Conservation (phyloP, 805 yeast genomes). For the Wickerhamiella azymoides region DNA sequence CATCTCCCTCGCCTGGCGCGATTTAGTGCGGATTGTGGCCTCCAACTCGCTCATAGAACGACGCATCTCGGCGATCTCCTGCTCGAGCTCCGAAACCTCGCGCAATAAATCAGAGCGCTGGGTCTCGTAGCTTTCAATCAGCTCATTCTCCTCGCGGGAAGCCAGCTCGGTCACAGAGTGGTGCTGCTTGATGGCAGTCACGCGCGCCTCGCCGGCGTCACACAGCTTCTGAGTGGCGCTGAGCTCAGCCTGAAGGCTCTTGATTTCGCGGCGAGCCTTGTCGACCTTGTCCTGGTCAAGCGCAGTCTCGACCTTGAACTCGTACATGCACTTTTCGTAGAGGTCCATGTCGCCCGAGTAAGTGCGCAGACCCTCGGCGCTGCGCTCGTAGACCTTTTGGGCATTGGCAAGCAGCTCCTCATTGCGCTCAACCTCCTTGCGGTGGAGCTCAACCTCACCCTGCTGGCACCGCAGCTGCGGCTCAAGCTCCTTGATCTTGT, state of each 20-base stretch:
- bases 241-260: conserved; percentile 8
- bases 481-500: background rate
- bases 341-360: conserved; percentile 3
- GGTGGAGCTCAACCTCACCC: conserved; percentile 12
- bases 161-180: background rate
- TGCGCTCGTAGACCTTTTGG: background rate
- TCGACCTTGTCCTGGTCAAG: conserved; percentile 14
- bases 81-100: conserved; percentile 15
- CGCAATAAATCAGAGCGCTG: background rate
- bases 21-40: conserved; percentile 44
- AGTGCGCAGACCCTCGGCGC: background rate
- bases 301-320: conserved; percentile 9
- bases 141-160: conserved; percentile 7
- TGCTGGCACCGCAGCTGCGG: background rate
- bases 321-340: conserved; percentile 8
- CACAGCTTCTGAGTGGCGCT: conserved; percentile 5
- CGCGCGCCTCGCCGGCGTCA: conserved; percentile 1
- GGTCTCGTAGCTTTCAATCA: background rate
- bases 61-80: conserved; percentile 16
- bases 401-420: conserved; percentile 18
- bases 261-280: conserved; percentile 9
- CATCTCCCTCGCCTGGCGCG: conserved; percentile 52
- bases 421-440: conserved; percentile 14
- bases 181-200: background rate
- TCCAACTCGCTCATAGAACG: conserved; percentile 29